Base-by-base conservation (phyloP, 2,329 filamentous ascomycete species). In the Aschersonia sp. region DNA sequence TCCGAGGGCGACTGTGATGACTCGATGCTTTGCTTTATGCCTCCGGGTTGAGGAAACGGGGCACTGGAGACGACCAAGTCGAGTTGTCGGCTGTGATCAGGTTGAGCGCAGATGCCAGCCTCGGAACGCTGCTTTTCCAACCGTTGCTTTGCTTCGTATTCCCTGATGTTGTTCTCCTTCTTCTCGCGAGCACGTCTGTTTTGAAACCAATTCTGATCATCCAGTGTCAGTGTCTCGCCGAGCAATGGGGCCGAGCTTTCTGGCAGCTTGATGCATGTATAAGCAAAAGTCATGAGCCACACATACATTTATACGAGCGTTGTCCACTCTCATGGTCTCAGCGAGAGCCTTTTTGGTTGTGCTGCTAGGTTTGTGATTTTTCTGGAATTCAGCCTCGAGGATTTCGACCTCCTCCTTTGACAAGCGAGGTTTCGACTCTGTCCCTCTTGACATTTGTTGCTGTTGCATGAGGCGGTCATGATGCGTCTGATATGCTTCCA, bases 131-230 rank as follows among this genome's bases (percentile, higher is more conserved):
- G 59, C 51, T 65, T 66, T 48, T 68, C 64, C 28, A 59, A 49
- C 50, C 58, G 58, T 47, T 67, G 65, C 47, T 58, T 62, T 38
- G 64, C 65, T 40, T 66, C 64, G 47, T 67, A 67, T 50, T 66
- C 64, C 35, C 62, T 60, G 43, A 67, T 67, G 45, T 78, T 79
- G 56, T 71, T 74, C 59, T 80, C 75, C 58, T 81, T 78, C 71
- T 80, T 80, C 52, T 77, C 76, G 61, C 79, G 76, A 47, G 79
- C 78, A 46, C 79, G 71, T 50, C 79, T 69, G 58, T 83, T 83
- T 55, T 83, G 79, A 57, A 83, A 83, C 79, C 79, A 83, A 58
- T 83, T 83, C 78, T 82, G 47, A 7, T 7, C 9, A 43, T 9
- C n/a, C 10, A 38, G 12, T 35, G 60, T 70, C 57, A 69, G 64